Base-by-base conservation (phyloP, 2,329 filamentous ascomycete species). In the Penicillium sp. region DNA sequence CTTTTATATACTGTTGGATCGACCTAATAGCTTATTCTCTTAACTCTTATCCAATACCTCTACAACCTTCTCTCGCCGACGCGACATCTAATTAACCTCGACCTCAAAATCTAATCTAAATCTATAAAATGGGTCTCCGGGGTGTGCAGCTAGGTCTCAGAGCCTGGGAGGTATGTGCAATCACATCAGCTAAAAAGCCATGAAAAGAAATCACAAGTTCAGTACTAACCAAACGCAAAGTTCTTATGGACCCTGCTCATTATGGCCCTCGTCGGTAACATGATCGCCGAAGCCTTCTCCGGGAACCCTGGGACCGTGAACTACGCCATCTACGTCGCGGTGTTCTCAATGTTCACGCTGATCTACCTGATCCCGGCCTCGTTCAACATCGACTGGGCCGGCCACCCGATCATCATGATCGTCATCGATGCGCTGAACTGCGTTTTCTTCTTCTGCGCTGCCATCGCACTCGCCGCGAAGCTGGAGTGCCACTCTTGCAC, bases 241-340 rank as follows among this genome's bases (percentile, higher is more conserved):
- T 83, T 87, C 73, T 50, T 86, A 67, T 86, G 81, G 75, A 78
- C 83, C 35, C 70, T 87, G 56, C 78, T 88, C 67, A 73, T 87
- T 68, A 83, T 87, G 77, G 79, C 84, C 13, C 77, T 88, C 46
- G 71, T 86, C 64, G 86, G 84, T 64, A 85, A 87, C 78, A 86
- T 86, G 77, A 85, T 88, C 69, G 77, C 79, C 51, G 75, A 80
- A 40, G 74, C 80, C 5, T 76, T 75, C 57, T 67, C 75, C 52
- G 82, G 84, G 29, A 83, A 85, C 66, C 81, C 84, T 2, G 77
- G 81, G 23, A 79, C 85, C 51, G 77, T 89, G 75, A 83, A 83
- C 71, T 83, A 80, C 68, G 66, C 74, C 60, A 80, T 83, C 70
- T 83, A 80, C 62, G 69, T 74, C 8, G 66, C 77, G 10, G 77